Evolutionary conservation across 106 monocot species (phyloP), one percentile per base, ranked within the genome.

Genomic region (Dendrobium officinale): DNA sequence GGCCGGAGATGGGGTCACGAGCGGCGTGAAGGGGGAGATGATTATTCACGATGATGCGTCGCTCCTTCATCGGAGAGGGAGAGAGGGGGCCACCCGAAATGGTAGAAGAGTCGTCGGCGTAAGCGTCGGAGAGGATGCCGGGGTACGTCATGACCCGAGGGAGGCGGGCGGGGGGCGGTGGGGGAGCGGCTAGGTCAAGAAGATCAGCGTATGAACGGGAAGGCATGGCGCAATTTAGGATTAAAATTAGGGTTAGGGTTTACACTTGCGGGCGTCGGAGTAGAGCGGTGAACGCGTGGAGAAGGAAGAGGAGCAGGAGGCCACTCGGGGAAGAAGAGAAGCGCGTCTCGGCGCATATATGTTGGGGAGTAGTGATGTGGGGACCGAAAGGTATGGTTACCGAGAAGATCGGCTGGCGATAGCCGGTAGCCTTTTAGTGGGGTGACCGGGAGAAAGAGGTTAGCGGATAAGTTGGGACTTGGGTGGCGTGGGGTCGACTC

Each of bases 161-260:
- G 16, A 90, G 73, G 5, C 85, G 83, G 31, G 83, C 80, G 44
- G 79, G n/a, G 24, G 51, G 77, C 42, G 73, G 29, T 18, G 68
- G 33, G n/a, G 80, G 48, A 16, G 55, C 42, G n/a, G 83, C 85
- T 8, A 93, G 85, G 42, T 86, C 82, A 10, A 95, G 82, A 16
- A 95, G 88, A 78, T 95, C 89, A 26, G 83, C 70, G 82, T 81
- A 88, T 2, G 96, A 96, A 41, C 85, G 86, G 13, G 89, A 91
- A 20, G 93, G 91, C 96, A 96, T 96, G 41, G 24, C 74, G 43
- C 15, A 4, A 37, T 11, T 40, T 1, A 42, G 20, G 74, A 20
- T 43, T 74, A 17, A 27, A 6, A 7, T 73, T 73, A 73, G 73
- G 73, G 40, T 73, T 40, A 40, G 73, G 43, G 43, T 43, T 43